phyloP scores from a whole-genome alignment of 305 asterid species.

The Fraxinus paxiana region DNA sequence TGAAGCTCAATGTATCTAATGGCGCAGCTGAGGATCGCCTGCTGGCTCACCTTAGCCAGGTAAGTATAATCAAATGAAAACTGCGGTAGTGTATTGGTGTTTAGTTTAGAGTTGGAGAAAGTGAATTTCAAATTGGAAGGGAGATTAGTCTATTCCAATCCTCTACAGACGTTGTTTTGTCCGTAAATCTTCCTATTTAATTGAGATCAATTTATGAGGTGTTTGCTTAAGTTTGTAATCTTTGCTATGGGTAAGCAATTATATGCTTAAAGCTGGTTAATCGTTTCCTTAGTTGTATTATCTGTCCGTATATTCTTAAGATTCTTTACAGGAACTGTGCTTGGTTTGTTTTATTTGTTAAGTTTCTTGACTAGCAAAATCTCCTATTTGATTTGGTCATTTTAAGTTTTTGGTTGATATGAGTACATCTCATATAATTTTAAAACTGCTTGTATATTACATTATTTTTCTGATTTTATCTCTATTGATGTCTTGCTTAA shows the following conservation, averaged over 20 bases:
- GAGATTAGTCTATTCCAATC: neutral
- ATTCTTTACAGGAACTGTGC: neutral
- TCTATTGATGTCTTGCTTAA: neutral
- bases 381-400: neutral
- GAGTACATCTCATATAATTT: neutral
- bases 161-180: neutral
- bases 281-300: neutral
- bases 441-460: neutral
- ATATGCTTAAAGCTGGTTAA: neutral
- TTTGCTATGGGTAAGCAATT: neutral
- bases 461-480: neutral
- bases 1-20: slow-evolving; percentile 62
- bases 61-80: slow-evolving; percentile 19
- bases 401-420: neutral
- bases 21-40: slow-evolving; percentile 81
- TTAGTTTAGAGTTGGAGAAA: neutral
- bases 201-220: neutral
- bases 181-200: neutral
- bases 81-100: neutral
- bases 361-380: neutral
- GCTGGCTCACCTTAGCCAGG: slow-evolving; percentile 80
- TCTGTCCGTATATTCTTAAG: neutral
- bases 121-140: neutral
- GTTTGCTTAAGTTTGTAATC: neutral
- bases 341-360: neutral